Base-by-base conservation (phyloP, 805 yeast genomes). In the Zygotorulaspora danielsina region DNA sequence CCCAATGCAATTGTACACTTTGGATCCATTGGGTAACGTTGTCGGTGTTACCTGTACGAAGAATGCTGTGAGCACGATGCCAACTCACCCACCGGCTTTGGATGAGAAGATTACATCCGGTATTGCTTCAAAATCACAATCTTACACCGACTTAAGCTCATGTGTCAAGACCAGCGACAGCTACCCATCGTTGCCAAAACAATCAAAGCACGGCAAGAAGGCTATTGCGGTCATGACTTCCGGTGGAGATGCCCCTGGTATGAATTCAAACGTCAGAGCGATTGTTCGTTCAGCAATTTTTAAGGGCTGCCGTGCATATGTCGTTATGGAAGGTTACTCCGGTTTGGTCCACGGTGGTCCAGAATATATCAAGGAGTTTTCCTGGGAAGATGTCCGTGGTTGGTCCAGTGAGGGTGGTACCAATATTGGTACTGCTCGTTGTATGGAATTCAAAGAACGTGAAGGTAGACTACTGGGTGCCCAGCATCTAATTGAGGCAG, bases 11-110 rank as follows among this genome's bases (percentile, higher is more conserved):
- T 68, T 82, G 6, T 84, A 79, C 58, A 72, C 78, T 7, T 55
- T 82, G 19, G 96, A 88, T 60, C 96, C 96, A 2, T 65, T 87
- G 48, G 95, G 95, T 12, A 74, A 75, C 49, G 61, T 85, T 20
- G 58, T 88, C 32, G 96, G 96, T 1, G 86, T 88, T 64, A 77
- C 93, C 12, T 67, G 79, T 2, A 62, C 72, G 24, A 51, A 51
- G 18, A 78, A 80, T 48, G 74, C 85, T 6, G 65, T 77, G 44
- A 65, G 78, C 13, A 58, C 75, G 11, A 55, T 55, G 28, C 70
- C 49, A 22, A 45, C 49, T 12, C 43, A 31, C 19, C 49, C 45
- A 8, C 40, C 44, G 18, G 33, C 37, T n/a, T 31, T 32, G 13
- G 33, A 48, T 7, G 42, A 40, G 5, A 36, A 24, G 18, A 25